A percentile compares a stretch with the other conserved stretches of the same genome.
phyloP scores from a whole-genome alignment of 805 yeast species.

The Monosporozyma yasuniensis region DNA sequence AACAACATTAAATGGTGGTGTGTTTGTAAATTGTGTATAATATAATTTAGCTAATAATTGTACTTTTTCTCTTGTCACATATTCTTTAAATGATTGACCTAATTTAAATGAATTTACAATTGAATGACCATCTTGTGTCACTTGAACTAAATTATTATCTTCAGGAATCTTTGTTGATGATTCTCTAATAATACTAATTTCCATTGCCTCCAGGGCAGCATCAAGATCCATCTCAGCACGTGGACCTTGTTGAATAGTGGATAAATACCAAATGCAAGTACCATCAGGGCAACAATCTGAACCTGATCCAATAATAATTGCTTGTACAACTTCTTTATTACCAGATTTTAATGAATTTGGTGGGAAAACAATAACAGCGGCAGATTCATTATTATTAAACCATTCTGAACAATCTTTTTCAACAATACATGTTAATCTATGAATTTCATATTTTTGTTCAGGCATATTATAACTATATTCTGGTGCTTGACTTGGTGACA shows the following conservation, averaged over 20 bases:
- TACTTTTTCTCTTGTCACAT: conserved; percentile 70
- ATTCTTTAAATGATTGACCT: conserved; percentile 77
- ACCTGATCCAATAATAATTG: conserved; percentile 76
- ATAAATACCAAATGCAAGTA: conserved; percentile 83
- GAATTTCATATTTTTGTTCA: conserved; percentile 45
- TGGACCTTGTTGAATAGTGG: conserved; percentile 61
- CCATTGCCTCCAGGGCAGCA: conserved; percentile 72
- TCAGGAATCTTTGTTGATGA: conserved; percentile 48
- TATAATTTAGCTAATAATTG: conserved; percentile 52
- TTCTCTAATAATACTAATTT: conserved; percentile 72
- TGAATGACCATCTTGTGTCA: conserved; percentile 53
- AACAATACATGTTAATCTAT: conserved; percentile 74
- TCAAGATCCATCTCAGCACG: conserved; percentile 72
- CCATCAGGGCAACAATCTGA: conserved; percentile 82
- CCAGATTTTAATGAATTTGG: conserved; percentile 61
- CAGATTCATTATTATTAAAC: conserved; percentile 77
- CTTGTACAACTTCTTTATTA: conserved; percentile 74
- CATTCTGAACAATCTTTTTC: conserved; percentile 84
- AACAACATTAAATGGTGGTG: conserved; percentile 49
- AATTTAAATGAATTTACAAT: conserved; percentile 71
- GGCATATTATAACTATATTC: conserved; percentile 35
- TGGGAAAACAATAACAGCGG: conserved; percentile 88
- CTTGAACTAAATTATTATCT: conserved; percentile 48
- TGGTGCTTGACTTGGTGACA: conserved; percentile 63
- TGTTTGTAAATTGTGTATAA: conserved; percentile 50